Percentiles rank a stretch among this genome's conserved stretches.
These are phyloP conservation scores for Dictyostelium discoideum DNA, from an alignment of 78 protist genomes.

Conservation along the genomic window DNA sequence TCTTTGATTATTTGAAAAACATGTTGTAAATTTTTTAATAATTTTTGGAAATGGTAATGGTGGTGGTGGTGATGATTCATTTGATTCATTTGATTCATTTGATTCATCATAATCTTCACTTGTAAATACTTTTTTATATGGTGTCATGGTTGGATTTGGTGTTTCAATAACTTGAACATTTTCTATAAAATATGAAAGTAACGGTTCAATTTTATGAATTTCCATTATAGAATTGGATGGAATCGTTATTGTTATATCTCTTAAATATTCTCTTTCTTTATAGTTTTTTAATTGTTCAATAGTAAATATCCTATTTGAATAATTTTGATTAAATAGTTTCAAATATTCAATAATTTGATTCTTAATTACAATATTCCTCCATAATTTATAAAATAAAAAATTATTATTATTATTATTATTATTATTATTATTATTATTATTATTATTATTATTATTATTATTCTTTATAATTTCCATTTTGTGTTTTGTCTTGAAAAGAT, in stretches of 20 bases:
- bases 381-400: too few species aligned
- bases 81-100: too few species aligned
- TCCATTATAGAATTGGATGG: background rate
- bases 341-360: too few species aligned
- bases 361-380: background rate
- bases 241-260: background rate
- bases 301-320: background rate
- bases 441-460: too few species aligned
- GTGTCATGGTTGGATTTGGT: background rate
- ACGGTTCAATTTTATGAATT: background rate
- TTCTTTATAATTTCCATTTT: too few species aligned
- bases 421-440: too few species aligned
- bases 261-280: background rate
- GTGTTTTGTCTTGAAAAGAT: too few species aligned
- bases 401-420: too few species aligned
- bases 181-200: background rate
- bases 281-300: background rate
- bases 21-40: background rate
- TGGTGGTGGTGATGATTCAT: too few species aligned
- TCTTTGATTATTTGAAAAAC: background rate
- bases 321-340: background rate
- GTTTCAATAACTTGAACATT: background rate
- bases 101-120: background rate
- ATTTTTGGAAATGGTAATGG: background rate
- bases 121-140: background rate